Evolutionary conservation across 495 filamentous ascomycete species (phyloP).

Genomic region (Tetracladium marchalianum): DNA sequence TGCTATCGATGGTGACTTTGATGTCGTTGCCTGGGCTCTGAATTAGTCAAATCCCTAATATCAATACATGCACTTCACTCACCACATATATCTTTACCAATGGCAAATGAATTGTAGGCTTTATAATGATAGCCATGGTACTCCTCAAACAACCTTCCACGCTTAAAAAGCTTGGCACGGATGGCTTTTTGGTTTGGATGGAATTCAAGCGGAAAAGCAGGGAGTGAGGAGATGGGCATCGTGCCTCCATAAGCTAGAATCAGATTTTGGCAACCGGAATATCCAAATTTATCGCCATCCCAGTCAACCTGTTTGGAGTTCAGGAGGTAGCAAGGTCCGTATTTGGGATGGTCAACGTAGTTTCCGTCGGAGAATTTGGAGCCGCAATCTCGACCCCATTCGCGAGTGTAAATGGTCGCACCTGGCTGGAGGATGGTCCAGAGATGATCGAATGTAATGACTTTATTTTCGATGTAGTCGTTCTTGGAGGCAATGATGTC

Average conservation of each 20-base stretch:
- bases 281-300: constrained; percentile 53
- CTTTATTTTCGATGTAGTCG: constrained; percentile 65
- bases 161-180: constrained; percentile 56
- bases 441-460: constrained; percentile 77
- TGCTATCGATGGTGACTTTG: constrained; percentile 19
- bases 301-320: too few relatives aligned
- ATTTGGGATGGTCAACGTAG: too few relatives aligned
- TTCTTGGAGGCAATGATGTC: constrained; percentile 70
- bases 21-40: constrained; percentile 10
- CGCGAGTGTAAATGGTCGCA: constrained; percentile 72
- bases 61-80: too few relatives aligned
- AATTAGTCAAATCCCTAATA: too few relatives aligned
- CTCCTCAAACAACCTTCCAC: constrained; percentile 71
- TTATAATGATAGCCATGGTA: constrained; percentile 82
- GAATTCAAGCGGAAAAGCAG: constrained; percentile 67
- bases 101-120: constrained; percentile 6
- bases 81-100: constrained; percentile 11
- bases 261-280: constrained; percentile 50
- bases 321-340: too few relatives aligned
- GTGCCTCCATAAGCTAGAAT: constrained; percentile 70
- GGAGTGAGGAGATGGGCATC: constrained; percentile 64
- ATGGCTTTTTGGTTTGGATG: constrained; percentile 62
- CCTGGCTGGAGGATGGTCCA: too few relatives aligned
- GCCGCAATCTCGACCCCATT: constrained; percentile 25
- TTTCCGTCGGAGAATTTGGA: too few relatives aligned